Percentiles rank a stretch among this genome's conserved stretches.
Conservation (phyloP, 2,329 filamentous ascomycete genomes). For the Penicillium frequentans region DNA sequence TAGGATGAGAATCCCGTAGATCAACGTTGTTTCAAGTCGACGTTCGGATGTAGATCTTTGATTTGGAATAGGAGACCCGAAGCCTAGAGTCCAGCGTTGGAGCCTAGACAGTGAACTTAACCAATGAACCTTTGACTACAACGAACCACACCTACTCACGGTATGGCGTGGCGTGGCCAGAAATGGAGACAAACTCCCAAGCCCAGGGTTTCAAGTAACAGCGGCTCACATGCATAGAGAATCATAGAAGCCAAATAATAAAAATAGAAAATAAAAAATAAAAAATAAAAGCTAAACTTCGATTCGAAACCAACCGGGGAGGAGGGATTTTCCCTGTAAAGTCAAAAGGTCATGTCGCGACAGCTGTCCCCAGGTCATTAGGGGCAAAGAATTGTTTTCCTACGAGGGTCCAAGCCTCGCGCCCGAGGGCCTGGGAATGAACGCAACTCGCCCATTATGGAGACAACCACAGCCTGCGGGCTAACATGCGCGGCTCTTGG, state of each 20-base stretch:
- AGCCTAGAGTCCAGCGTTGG: background rate
- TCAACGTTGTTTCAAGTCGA: background rate
- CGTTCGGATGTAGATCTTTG: background rate
- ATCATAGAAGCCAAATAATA: background rate
- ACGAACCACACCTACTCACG: background rate
- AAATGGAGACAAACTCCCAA: background rate
- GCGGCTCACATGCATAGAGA: slow-evolving; percentile 1
- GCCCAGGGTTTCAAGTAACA: background rate
- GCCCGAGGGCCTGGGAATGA: slow-evolving; percentile 6
- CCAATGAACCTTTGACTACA: background rate
- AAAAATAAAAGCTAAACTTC: background rate
- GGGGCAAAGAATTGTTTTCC: background rate
- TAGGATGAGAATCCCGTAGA: background rate
- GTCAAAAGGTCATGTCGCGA: background rate
- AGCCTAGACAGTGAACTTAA: background rate
- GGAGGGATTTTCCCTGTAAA: background rate
- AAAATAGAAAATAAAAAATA: no score
- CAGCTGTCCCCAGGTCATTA: background rate
- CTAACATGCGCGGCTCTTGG: slow-evolving; percentile 7
- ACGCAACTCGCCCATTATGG: slow-evolving; percentile 7
- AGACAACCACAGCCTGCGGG: background rate
- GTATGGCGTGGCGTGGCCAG: background rate
- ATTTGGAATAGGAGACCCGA: background rate
- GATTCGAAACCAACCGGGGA: background rate
- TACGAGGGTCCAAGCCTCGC: background rate